These are phyloP conservation scores for Mycena olivaceomarginata DNA, from an alignment of 768 basidiomycete genomes.

Conservation along the genomic window DNA sequence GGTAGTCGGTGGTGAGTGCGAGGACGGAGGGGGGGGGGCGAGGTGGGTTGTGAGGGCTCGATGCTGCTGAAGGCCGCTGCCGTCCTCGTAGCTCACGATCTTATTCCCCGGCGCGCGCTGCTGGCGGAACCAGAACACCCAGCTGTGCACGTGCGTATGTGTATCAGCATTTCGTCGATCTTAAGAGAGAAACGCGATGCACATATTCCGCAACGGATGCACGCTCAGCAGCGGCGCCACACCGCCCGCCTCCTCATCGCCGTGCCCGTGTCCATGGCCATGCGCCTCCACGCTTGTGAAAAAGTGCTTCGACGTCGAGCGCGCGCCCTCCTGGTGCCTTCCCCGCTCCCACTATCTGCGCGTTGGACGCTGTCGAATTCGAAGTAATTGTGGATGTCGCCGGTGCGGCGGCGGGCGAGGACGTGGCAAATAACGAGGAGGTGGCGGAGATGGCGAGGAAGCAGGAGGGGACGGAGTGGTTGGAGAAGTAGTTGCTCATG, in stretches of 20 bases:
- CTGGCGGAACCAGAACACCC: constrained; percentile 95
- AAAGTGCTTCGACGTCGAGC: constrained; percentile 83
- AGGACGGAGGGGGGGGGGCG: constrained; percentile 88
- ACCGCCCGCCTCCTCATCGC: constrained; percentile 31
- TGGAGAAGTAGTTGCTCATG: constrained; percentile 81
- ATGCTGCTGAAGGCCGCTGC: constrained; percentile 91
- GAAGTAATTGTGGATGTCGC: constrained; percentile 49
- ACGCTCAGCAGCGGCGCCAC: constrained; percentile 42
- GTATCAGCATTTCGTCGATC: no score
- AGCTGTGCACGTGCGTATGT: neutral
- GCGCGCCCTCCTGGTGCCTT: no score
- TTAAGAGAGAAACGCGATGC: neutral
- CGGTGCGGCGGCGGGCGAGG: neutral
- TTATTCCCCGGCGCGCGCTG: constrained; percentile 94
- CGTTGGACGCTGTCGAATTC: no score
- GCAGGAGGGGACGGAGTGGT: constrained; percentile 81
- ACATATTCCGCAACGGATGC: no score
- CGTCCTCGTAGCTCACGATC: constrained; percentile 94
- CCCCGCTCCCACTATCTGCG: no score
- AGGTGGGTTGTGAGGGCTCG: constrained; percentile 95
- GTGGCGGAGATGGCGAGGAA: constrained; percentile 73
- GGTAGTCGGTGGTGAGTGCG: constrained; percentile 93
- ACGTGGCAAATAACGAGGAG: constrained; percentile 45
- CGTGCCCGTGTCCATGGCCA: no score
- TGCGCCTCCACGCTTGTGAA: constrained; percentile 57